These are phyloP conservation scores for Talaromyces sp. DNA, from an alignment of 2,329 filamentous ascomycete species.

Conservation along the genomic window DNA sequence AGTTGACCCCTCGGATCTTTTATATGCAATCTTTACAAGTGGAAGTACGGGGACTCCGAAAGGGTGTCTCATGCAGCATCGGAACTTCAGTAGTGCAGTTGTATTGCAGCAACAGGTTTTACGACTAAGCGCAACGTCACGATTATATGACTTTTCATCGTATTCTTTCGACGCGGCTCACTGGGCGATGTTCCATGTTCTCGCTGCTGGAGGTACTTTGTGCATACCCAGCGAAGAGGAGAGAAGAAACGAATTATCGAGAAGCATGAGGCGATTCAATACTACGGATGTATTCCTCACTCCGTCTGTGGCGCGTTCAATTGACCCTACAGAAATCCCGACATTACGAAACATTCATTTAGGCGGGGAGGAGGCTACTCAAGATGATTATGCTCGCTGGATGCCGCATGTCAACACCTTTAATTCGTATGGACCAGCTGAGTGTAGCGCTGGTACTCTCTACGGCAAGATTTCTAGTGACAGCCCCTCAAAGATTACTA, in stretches of 20 bases:
- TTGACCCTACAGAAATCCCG: constrained; percentile 26
- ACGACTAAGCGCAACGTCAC: neutral
- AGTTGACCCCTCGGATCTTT: neutral
- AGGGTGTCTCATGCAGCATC: constrained; percentile 57
- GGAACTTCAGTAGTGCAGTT: constrained; percentile 7
- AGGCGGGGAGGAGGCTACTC: constrained; percentile 41
- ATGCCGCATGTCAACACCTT: constrained; percentile 46
- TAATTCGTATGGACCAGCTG: constrained; percentile 36
- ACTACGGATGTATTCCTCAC: constrained; percentile 58
- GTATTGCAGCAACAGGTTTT: neutral
- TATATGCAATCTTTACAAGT: constrained; percentile 55
- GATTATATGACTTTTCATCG: constrained; percentile 47
- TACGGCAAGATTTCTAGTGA: neutral
- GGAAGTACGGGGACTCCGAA: constrained; percentile 51
- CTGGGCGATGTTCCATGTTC: constrained; percentile 53
- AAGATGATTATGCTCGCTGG: constrained; percentile 65
- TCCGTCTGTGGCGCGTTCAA: constrained; percentile 52
- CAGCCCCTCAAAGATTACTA: neutral
- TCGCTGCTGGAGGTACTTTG: constrained; percentile 56
- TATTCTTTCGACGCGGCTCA: constrained; percentile 54
- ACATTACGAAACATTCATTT: constrained; percentile 42
- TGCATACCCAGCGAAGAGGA: constrained; percentile 55
- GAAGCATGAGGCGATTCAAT: constrained; percentile 49
- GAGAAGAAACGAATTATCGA: constrained; percentile 23
- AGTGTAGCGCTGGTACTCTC: constrained; percentile 6